Base-by-base conservation (phyloP, 495 filamentous ascomycete genomes). In the Penicillium longicatenatum region DNA sequence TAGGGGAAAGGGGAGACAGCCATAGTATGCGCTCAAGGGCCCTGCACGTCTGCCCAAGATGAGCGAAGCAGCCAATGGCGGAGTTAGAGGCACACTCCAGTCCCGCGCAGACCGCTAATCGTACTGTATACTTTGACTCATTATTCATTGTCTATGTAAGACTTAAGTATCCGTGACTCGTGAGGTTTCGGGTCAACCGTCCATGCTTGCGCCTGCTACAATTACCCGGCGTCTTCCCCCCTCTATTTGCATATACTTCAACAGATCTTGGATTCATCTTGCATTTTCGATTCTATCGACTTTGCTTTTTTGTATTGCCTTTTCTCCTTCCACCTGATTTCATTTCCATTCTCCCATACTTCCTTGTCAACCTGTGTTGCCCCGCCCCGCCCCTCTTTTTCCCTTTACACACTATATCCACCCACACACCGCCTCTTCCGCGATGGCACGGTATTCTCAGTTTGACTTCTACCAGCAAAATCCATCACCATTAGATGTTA, bases 401-500 rank as follows among this genome's bases (percentile, higher is more conserved):
- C 52, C 46, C 21, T 44, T 39, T 41, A 58, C 24, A 45, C 17
- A 30, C 45, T 48, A 48, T 48, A 48, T 17, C 45, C 45, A 26
- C 24, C 22, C 48, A 53, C 63, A 70, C 61, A 70, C 65, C 62
- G 64, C 63, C 64, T 70, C 60, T 66, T 69, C 37, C 59, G 59
- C 64, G 55, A 80, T 79, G 76, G 73, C 77, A 51, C 69, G 71
- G 66, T 78, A 73, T 70, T 72, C 74, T 54, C 77, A 79, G 61
- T 76, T 72, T 62, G 80, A 86, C 60, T 87, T 79, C 70, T 88
- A 88, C 72, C 77, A 84, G 79, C 75, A 83, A 65, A 80, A 82
- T 58, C 74, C 82, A 33, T 75, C 86, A 63, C 75, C 84, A 33
- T 76, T 89, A 71, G 84, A 89, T 65, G 81, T 86, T 55, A 78